Evolutionary conservation across 768 basidiomycete genomes (phyloP).

Genomic region (Kwoniella sp.): DNA sequence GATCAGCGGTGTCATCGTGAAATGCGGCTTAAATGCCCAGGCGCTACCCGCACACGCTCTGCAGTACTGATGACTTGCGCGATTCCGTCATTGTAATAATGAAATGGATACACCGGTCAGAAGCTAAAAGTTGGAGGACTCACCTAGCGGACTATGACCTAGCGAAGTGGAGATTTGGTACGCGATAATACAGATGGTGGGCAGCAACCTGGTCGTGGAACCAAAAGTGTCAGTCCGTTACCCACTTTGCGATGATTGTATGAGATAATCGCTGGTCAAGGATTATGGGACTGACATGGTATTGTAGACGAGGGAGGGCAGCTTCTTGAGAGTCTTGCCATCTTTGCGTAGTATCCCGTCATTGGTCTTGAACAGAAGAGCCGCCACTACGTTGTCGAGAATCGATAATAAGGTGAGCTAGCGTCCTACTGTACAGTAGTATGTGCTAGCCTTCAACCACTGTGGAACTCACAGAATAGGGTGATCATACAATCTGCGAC

Average conservation of each 20-base stretch:
- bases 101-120: too few relatives aligned
- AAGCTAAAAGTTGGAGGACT: too few relatives aligned
- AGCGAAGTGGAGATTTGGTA: background rate
- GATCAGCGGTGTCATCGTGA: too few relatives aligned
- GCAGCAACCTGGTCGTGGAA: background rate
- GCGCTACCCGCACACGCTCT: too few relatives aligned
- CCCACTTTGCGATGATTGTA: too few relatives aligned
- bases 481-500: background rate
- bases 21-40: too few relatives aligned
- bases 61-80: too few relatives aligned
- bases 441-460: background rate
- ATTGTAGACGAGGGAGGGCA: slow-evolving; percentile 4
- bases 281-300: slow-evolving; percentile 5
- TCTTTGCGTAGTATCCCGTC: slow-evolving; percentile 7
- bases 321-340: slow-evolving; percentile 10
- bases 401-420: background rate
- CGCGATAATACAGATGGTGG: background rate
- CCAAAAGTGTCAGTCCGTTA: too few relatives aligned
- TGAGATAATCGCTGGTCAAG: too few relatives aligned
- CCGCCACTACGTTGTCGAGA: background rate
- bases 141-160: background rate
- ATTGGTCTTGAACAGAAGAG: background rate
- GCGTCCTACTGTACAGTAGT: background rate
- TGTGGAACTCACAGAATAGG: background rate
- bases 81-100: too few relatives aligned